Evolutionary conservation across 805 yeast genomes (phyloP).

Genomic region (Komagataella kurtzmanii): DNA sequence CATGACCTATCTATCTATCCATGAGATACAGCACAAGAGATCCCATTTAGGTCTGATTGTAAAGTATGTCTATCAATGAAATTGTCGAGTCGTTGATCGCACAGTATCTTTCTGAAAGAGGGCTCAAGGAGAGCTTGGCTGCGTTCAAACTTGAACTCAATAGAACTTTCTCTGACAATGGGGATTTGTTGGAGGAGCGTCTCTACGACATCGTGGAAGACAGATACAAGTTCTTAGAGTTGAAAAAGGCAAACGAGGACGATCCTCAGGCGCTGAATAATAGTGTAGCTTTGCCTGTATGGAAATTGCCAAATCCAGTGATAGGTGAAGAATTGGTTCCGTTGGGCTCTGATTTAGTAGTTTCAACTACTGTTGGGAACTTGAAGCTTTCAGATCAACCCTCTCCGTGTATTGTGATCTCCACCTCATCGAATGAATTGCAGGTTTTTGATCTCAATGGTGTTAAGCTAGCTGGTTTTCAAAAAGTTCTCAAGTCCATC

Average conservation of each 20-base stretch:
- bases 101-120: slow-evolving; percentile 39
- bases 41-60: neutral
- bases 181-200: slow-evolving; percentile 17
- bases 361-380: neutral
- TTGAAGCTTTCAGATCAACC: neutral
- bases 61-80: slow-evolving; percentile 4
- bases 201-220: slow-evolving; percentile 21
- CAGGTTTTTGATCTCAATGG: neutral
- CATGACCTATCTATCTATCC: too few species aligned
- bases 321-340: neutral
- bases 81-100: slow-evolving; percentile 30
- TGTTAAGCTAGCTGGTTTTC: neutral
- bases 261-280: neutral
- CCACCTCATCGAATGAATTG: neutral
- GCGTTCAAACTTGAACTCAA: slow-evolving; percentile 34
- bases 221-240: slow-evolving; percentile 13
- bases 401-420: neutral
- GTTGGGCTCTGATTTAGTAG: neutral
- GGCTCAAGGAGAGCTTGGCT: slow-evolving; percentile 30
- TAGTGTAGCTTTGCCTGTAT: neutral
- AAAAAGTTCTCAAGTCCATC: neutral
- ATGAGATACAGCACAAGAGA: neutral
- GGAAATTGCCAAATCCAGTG: neutral
- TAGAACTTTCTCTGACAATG: slow-evolving; percentile 13
- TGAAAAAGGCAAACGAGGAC: slow-evolving; percentile 4